Evolutionary conservation across 129 eudicot species (phyloP).

Genomic region (Logfia minima): DNA sequence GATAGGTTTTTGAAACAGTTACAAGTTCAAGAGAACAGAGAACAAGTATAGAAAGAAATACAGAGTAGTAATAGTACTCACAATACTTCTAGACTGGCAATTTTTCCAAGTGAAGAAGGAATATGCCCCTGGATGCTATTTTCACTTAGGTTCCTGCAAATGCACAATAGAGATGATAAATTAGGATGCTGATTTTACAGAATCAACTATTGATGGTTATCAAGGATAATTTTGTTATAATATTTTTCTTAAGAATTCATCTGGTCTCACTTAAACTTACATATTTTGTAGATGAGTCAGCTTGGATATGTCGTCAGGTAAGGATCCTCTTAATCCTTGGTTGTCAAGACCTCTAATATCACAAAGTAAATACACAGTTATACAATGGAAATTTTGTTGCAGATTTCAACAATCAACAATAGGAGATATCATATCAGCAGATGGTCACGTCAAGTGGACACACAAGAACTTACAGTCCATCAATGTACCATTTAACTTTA

Average conservation of each 20-base stretch:
- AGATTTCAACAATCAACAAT: slow-evolving; percentile 11
- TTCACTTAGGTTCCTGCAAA: slow-evolving; percentile 86
- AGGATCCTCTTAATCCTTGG: slow-evolving; percentile 85
- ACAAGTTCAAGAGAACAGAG: background rate
- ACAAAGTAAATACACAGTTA: slow-evolving; percentile 17
- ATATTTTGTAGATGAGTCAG: slow-evolving; percentile 79
- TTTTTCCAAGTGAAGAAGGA: slow-evolving; percentile 77
- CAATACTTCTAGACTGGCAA: slow-evolving; percentile 65
- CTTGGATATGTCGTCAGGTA: slow-evolving; percentile 73
- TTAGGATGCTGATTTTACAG: background rate
- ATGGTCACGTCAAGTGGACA: background rate
- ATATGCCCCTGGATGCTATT: slow-evolving; percentile 82
- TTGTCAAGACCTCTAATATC: slow-evolving; percentile 79
- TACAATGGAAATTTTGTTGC: background rate
- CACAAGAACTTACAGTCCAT: slow-evolving; percentile 80
- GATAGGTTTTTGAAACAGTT: background rate
- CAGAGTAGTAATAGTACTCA: slow-evolving; percentile 38
- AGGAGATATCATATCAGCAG: background rate
- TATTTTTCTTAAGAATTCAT: background rate
- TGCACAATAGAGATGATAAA: slow-evolving; percentile 5
- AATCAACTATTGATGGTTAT: background rate
- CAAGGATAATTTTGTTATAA: background rate
- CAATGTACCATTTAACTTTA: slow-evolving; percentile 79
- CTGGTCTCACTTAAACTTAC: slow-evolving; percentile 46
- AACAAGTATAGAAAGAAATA: background rate